A percentile compares a stretch with the other conserved stretches of the same genome.
Conservation (phyloP, 2,329 filamentous ascomycete genomes). For the Coniochaeta sp. region DNA sequence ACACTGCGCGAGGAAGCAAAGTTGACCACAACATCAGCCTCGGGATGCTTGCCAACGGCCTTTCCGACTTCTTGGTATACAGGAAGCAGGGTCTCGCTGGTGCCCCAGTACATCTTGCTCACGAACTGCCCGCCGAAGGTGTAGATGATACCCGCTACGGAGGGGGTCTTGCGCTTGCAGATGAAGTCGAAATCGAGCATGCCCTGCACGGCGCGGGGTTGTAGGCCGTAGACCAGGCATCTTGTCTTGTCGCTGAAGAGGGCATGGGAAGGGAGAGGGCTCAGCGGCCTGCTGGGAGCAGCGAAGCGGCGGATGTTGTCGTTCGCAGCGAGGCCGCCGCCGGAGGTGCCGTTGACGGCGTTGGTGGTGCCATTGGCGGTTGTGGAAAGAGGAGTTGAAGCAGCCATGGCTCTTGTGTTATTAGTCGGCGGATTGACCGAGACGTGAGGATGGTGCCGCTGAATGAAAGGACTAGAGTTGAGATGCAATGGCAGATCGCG, state of each 20-base stretch:
- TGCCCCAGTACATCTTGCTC: slow-evolving; percentile 99
- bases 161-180: slow-evolving; percentile 96
- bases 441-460: slow-evolving; percentile 5
- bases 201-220: slow-evolving; percentile 85
- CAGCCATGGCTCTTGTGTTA: slow-evolving; percentile 38
- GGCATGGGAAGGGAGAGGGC: slow-evolving; percentile 78
- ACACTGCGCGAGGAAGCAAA: slow-evolving; percentile 98
- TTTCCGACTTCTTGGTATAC: slow-evolving; percentile 94
- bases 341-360: slow-evolving; percentile 40
- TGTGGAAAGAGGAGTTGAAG: slow-evolving; percentile 23
- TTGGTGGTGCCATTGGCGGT: slow-evolving; percentile 27
- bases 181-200: slow-evolving; percentile 99
- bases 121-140: slow-evolving; percentile 99
- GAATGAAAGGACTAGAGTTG: not conserved
- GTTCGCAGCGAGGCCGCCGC: slow-evolving; percentile 67
- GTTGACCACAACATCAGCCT: slow-evolving; percentile 98
- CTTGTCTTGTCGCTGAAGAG: slow-evolving; percentile 99
- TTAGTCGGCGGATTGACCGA: slow-evolving; percentile 9
- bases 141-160: slow-evolving; percentile 98
- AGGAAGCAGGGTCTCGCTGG: slow-evolving; percentile 95
- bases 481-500: not conserved
- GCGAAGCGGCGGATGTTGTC: slow-evolving; percentile 98
- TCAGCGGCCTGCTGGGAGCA: slow-evolving; percentile 85
- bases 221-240: slow-evolving; percentile 99
- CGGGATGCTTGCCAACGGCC: slow-evolving; percentile 91